Percentiles rank a stretch among this genome's conserved stretches.
Conservation (phyloP, 352 stramenopile genomes). For the Phytophthora rubi region DNA sequence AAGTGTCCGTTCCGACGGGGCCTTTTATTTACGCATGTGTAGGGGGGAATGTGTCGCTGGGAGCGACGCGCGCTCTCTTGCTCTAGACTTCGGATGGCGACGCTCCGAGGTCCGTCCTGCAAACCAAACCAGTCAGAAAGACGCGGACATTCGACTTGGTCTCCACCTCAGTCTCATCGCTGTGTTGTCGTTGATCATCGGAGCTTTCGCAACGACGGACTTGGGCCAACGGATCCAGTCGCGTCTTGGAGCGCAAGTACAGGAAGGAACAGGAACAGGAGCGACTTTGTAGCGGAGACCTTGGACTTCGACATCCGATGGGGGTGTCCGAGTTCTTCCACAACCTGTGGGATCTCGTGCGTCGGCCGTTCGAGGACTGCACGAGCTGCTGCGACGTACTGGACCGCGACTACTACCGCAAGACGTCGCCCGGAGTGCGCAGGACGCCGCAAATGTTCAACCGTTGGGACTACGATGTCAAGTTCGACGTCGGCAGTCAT, state of each 20-base stretch:
- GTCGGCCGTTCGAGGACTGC: constrained; percentile 44
- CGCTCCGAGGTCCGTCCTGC: constrained; percentile 21
- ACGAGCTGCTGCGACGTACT: constrained; percentile 42
- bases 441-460: constrained; percentile 39
- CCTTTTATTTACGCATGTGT: constrained; percentile 23
- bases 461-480: constrained; percentile 41
- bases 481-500: constrained; percentile 26
- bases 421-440: constrained; percentile 43
- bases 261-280: constrained; percentile 7
- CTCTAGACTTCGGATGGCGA: constrained; percentile 16
- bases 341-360: constrained; percentile 37
- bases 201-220: constrained; percentile 11
- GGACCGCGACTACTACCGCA: constrained; percentile 43
- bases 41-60: constrained; percentile 12
- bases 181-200: not conserved
- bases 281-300: not conserved
- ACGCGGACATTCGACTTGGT: constrained; percentile 12
- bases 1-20: constrained; percentile 11
- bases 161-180: not conserved
- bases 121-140: constrained; percentile 25
- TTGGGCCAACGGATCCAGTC: not conserved
- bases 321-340: constrained; percentile 26
- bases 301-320: constrained; percentile 15
- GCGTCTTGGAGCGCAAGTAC: not conserved
- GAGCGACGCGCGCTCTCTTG: constrained; percentile 6